Base-by-base conservation (phyloP, 495 filamentous ascomycete species). In the Aspergillus nidulans region DNA sequence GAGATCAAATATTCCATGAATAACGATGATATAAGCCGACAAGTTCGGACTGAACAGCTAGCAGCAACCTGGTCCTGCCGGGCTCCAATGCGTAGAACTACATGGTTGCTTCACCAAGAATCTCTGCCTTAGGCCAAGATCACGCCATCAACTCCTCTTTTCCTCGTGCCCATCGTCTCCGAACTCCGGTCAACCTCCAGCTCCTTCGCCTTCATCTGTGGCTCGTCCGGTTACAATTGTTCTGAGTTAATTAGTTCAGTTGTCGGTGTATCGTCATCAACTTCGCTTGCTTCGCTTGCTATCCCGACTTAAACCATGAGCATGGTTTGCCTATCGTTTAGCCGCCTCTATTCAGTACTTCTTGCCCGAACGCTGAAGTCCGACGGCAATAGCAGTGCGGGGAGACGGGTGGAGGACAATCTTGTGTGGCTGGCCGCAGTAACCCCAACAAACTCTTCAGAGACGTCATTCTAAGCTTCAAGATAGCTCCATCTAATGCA, bases 71-170 rank as follows among this genome's bases (percentile, higher is more conserved):
- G n/a, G n/a, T n/a, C n/a, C n/a, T n/a, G n/a, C n/a, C n/a, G n/a
- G n/a, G n/a, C n/a, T n/a, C n/a, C n/a, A n/a, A n/a, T n/a, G n/a
- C n/a, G n/a, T n/a, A n/a, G n/a, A n/a, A n/a, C n/a, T n/a, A 45
- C 6, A 42, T 1, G 13, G 16, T 19, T 8, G 1, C 39, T 19
- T 16, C 2, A 42, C 4, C 26, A 28, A 6, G 9, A 36, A 21
- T 42, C n/a, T n/a, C n/a, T n/a, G 44, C 52, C 52, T 49, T 23
- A 55, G 52, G 44, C 44, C 23, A 16, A 15, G 42, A 55, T 55
- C 52, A 55, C 52, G 52, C 52, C 44, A 55, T 55, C 52, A n/a
- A n/a, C 43, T 55, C 42, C 52, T 44, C 52, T 43, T 54, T 43
- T 26, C 41, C 42, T 40, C 18, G 21, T 24, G 32, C 9, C n/a